Evolutionary conservation across 208 protist species (phyloP).

Genomic region (Crithidia thermophila): DNA sequence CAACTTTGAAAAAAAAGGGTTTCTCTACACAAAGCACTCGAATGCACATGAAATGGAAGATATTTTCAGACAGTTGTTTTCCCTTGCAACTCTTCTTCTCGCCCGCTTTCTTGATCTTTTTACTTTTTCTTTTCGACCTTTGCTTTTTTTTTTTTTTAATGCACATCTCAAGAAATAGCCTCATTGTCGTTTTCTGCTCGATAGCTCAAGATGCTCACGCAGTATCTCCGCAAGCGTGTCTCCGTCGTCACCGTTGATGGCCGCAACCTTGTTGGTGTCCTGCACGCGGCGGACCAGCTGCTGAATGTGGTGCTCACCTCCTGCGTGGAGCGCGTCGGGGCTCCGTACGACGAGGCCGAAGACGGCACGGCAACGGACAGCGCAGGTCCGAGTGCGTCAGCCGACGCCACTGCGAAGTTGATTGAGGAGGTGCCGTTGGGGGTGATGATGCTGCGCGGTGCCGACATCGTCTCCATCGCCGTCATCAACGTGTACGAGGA

Average conservation of each 20-base stretch:
- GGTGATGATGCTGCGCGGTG: slow-evolving; percentile 76
- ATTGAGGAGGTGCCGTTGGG: slow-evolving; percentile 63
- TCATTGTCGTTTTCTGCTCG: too few species aligned
- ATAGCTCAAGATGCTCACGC: slow-evolving; percentile 73
- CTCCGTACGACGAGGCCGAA: slow-evolving; percentile 37
- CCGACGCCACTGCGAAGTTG: too few species aligned
- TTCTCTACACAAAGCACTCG: too few species aligned
- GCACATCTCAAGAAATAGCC: too few species aligned
- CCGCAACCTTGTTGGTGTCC: slow-evolving; percentile 74
- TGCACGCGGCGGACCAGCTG: slow-evolving; percentile 83
- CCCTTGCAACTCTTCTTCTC: not conserved
- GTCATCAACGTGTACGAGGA: slow-evolving; percentile 78
- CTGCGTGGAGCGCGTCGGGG: slow-evolving; percentile 65
- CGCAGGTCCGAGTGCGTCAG: too few species aligned
- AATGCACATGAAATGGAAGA: too few species aligned
- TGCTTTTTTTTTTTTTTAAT: not conserved
- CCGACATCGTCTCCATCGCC: slow-evolving; percentile 71
- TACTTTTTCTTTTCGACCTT: not conserved
- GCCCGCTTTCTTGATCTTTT: not conserved
- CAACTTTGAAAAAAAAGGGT: too few species aligned
- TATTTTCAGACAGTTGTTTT: not conserved
- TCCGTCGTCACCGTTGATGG: slow-evolving; percentile 83
- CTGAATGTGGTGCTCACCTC: slow-evolving; percentile 78
- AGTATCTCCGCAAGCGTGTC: slow-evolving; percentile 73
- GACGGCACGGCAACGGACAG: slow-evolving; percentile 11